Evolutionary conservation across 768 basidiomycete species (phyloP).

Genomic region (Tricholoma matsutake): DNA sequence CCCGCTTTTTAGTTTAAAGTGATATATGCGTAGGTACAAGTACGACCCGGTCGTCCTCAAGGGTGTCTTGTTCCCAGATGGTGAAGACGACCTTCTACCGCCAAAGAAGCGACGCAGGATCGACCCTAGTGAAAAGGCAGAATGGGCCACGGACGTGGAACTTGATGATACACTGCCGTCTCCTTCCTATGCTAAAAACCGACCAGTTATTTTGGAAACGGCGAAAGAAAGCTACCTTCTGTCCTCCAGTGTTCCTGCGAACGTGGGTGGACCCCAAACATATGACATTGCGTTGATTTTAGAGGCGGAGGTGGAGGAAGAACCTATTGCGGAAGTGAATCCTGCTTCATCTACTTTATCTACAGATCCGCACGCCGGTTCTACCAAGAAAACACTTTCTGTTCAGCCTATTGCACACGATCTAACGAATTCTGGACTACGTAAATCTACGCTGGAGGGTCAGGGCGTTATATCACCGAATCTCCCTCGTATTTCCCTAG

Average conservation of each 20-base stretch:
- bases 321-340: not conserved
- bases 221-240: conserved; percentile 39
- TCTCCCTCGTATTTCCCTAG: not conserved
- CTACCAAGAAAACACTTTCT: not conserved
- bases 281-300: conserved; percentile 40
- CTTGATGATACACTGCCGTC: not conserved
- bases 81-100: conserved; percentile 20
- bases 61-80: conserved; percentile 39
- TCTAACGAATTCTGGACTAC: not conserved
- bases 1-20: not conserved
- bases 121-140: conserved; percentile 4
- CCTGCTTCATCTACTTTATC: not conserved
- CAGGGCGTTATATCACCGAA: not conserved
- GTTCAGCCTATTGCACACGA: not conserved
- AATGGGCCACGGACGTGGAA: conserved; percentile 16
- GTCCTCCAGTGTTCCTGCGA: conserved; percentile 24
- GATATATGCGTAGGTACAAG: conserved; percentile 41
- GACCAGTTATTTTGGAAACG: conserved; percentile 37
- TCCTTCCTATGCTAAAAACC: not conserved
- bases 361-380: not conserved
- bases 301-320: conserved; percentile 21
- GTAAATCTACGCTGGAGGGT: not conserved
- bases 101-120: conserved; percentile 34
- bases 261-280: conserved; percentile 11
- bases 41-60: conserved; percentile 44